Conservation (phyloP, 768 basidiomycete species). For the Termitomyces sp. region DNA sequence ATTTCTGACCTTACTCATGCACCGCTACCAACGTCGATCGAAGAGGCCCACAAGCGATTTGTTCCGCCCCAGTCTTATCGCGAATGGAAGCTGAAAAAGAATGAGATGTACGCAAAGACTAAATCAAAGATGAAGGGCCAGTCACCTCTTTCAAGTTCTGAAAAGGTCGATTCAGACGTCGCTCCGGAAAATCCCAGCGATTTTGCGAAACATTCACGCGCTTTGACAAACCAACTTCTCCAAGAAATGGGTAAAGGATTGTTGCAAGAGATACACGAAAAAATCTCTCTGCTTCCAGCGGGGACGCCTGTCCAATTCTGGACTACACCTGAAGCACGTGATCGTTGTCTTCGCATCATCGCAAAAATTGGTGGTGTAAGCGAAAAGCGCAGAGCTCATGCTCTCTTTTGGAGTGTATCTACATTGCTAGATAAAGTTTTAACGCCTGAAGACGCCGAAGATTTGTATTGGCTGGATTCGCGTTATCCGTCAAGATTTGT, state of each 20-base stretch:
- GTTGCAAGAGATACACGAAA: constrained; percentile 56
- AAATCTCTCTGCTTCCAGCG: constrained; percentile 23
- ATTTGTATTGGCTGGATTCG: constrained; percentile 58
- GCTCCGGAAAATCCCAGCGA: constrained; percentile 26
- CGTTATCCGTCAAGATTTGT: constrained; percentile 50
- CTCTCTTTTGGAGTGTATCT: constrained; percentile 42
- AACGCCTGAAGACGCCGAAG: constrained; percentile 26
- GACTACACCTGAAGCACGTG: constrained; percentile 73
- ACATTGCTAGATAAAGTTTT: constrained; percentile 7
- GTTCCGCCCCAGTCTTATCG: constrained; percentile 50
- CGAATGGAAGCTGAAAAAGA: constrained; percentile 49
- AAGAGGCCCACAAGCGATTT: constrained; percentile 61
- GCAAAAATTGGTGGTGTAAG: constrained; percentile 69
- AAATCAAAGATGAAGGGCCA: constrained; percentile 2
- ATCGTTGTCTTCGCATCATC: constrained; percentile 71
- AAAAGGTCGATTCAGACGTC: constrained; percentile 18
- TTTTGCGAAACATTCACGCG: constrained; percentile 55
- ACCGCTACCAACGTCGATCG: constrained; percentile 47
- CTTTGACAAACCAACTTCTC: constrained; percentile 63
- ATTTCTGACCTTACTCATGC: constrained; percentile 80
- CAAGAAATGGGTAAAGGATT: constrained; percentile 67
- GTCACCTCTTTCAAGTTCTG: constrained; percentile 7
- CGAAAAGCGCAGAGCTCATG: constrained; percentile 60
- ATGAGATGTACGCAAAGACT: constrained; percentile 16
- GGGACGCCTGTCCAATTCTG: constrained; percentile 52